phyloP scores from a whole-genome alignment of 345 rosid genomes.

The Kandelia obovata region DNA sequence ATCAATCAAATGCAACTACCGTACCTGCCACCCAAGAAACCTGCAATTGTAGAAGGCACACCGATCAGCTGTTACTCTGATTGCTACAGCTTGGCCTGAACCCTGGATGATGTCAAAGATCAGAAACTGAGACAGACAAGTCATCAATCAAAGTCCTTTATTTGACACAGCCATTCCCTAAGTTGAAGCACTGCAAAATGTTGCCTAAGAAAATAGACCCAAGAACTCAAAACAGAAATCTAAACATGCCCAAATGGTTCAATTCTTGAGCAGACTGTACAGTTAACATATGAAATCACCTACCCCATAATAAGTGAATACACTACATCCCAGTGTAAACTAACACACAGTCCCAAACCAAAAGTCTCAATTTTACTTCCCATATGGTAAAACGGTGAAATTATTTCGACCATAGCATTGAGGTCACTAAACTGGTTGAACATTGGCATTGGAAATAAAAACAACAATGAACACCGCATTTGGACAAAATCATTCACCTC shows the following conservation, averaged over 20 bases:
- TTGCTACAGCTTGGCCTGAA: conserved; percentile 96
- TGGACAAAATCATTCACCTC: no score
- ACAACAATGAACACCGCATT: no score
- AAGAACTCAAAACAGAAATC: background rate
- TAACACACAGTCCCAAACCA: no score
- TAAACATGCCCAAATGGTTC: background rate
- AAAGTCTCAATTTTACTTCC: no score
- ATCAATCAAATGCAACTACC: background rate
- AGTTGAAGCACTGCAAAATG: background rate
- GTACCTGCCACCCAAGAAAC: conserved; percentile 98
- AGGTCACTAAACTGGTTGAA: no score
- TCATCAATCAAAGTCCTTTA: background rate
- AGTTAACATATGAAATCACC: no score
- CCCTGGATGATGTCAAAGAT: conserved; percentile 44
- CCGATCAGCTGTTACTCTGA: conserved; percentile 89
- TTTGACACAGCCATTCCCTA: background rate
- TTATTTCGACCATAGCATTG: background rate
- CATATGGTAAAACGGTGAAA: background rate
- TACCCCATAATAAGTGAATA: no score
- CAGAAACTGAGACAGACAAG: background rate
- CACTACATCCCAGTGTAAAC: no score
- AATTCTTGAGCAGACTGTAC: background rate
- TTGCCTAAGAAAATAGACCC: background rate
- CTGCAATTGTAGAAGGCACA: conserved; percentile 95
- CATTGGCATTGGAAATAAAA: no score